Evolutionary conservation across 768 basidiomycete species (phyloP), one percentile per base, ranked within the genome.

Genomic region (Boletus subparvulus): DNA sequence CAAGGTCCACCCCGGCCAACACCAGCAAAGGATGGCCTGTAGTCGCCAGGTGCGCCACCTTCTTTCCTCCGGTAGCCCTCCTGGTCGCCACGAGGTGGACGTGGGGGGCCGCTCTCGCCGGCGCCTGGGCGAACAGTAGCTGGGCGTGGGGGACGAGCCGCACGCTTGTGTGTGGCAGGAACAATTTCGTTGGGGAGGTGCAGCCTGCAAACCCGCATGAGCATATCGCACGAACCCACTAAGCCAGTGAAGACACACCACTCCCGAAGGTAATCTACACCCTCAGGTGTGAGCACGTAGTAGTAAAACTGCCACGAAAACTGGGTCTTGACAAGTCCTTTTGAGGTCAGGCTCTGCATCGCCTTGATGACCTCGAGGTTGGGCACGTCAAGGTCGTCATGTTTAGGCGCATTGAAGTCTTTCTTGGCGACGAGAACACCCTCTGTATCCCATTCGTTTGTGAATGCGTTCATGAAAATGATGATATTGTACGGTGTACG

Each of bases 261-360:
- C 77, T 96, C 94, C 62, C 96, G 88, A 75, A 98, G 90, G 79
- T 90, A 96, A 65, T 96, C 94, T 62, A 98, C 88, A 69, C 97
- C 97, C 76, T 98, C 97, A 50, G 93, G 88, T 66, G 95, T 99
- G 70, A 99, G 83, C 69, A 86, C 83, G 79, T 98, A 99, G 80
- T 98, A 99, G 79, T 97, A 99, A 83, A 86, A 97, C 72, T 98
- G 94, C 97, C 97, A 99, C 47, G 90, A 94, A 83, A 98, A 98
- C 73, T 94, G 96, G 65, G 97, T 99, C 86, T 98, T 98, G 80
- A 98, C 94, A 75, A 80, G 86, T 54, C 96, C 95, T 72, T 75
- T 81, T 42, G 84, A 86, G 62, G 81, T 86, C 64, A 87, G 74
- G 74, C 84, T 85, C 66, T 86, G 85, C 70, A 85, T 76, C 48